Evolutionary conservation across 108 stramenopile genomes (phyloP).

Genomic region (Skeletonema potamos): DNA sequence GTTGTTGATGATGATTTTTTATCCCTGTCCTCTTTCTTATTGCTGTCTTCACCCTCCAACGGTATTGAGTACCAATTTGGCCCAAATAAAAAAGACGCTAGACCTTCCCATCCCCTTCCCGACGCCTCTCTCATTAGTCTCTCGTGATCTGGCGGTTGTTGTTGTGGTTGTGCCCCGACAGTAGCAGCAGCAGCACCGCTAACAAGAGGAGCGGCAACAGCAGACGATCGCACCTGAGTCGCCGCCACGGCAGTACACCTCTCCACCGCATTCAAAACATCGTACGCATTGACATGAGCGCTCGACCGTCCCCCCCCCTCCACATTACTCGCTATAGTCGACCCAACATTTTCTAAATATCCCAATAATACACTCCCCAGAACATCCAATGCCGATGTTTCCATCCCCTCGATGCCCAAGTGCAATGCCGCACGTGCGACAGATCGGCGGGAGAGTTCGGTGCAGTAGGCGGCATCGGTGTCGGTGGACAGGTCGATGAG

Average conservation of each 20-base stretch:
- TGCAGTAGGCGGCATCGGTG: conserved; percentile 54
- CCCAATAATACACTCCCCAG: conserved; percentile 65
- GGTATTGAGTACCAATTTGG: conserved; percentile 64
- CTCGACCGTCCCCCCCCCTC: conserved; percentile 76
- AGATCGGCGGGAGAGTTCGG: conserved; percentile 65
- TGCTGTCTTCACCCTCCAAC: conserved; percentile 22
- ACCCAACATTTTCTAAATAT: conserved; percentile 62
- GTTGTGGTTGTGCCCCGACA: conserved; percentile 15
- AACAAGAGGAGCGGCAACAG: conserved; percentile 36
- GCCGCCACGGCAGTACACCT: conserved; percentile 64
- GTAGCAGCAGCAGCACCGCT: conserved; percentile 33
- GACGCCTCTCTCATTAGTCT: background rate
- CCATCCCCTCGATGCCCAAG: conserved; percentile 75
- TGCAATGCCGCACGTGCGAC: conserved; percentile 83
- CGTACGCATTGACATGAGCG: conserved; percentile 78
- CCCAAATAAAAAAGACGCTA: conserved; percentile 82
- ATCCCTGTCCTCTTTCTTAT: conserved; percentile 3
- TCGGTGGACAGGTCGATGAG: conserved; percentile 16
- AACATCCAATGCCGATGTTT: conserved; percentile 64
- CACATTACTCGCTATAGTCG: conserved; percentile 56
- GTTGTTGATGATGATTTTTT: conserved; percentile 13
- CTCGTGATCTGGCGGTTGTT: background rate
- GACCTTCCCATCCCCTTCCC: conserved; percentile 63
- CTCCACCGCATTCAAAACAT: conserved; percentile 73
- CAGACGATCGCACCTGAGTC: conserved; percentile 4